Conservation (phyloP, 345 rosid species). For the Syzygium jambos region DNA sequence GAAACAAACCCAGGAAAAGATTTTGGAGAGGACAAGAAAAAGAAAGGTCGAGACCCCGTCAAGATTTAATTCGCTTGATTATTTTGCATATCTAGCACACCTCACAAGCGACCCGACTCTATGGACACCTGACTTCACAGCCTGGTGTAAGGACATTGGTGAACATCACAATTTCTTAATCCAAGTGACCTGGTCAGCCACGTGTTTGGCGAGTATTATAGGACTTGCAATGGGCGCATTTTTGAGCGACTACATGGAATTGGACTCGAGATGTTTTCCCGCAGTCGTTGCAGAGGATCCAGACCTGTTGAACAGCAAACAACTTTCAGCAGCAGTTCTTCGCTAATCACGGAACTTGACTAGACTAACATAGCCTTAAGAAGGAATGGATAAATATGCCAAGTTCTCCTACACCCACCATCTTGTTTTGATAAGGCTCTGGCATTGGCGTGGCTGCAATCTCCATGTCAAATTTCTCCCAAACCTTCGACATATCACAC, state of each 20-base stretch:
- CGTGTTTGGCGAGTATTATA: constrained; percentile 73
- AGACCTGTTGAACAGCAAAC: constrained; percentile 36
- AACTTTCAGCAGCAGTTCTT: not conserved
- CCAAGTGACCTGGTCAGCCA: constrained; percentile 8
- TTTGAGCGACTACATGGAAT: constrained; percentile 75
- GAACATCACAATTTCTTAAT: not conserved
- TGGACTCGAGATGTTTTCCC: constrained; percentile 46
- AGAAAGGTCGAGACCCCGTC: not conserved
- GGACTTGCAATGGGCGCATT: constrained; percentile 72
- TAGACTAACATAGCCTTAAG: not conserved
- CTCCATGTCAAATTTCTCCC: constrained; percentile 82
- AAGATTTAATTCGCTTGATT: not conserved
- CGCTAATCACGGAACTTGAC: not conserved
- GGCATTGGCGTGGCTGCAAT: constrained; percentile 89
- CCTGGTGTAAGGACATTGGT: not conserved
- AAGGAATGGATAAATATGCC: not conserved
- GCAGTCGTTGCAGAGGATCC: constrained; percentile 87
- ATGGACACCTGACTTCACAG: not conserved
- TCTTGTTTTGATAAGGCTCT: constrained; percentile 47
- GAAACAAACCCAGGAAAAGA: not conserved
- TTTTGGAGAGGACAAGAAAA: not conserved
- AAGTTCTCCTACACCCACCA: constrained; percentile 15
- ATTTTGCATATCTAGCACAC: not conserved
- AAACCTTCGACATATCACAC: constrained; percentile 85
- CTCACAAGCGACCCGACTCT: not conserved